These are phyloP conservation scores for Echinochloa phyllopogon DNA, from an alignment of 176 grass and related monocot genomes.

Conservation along the genomic window DNA sequence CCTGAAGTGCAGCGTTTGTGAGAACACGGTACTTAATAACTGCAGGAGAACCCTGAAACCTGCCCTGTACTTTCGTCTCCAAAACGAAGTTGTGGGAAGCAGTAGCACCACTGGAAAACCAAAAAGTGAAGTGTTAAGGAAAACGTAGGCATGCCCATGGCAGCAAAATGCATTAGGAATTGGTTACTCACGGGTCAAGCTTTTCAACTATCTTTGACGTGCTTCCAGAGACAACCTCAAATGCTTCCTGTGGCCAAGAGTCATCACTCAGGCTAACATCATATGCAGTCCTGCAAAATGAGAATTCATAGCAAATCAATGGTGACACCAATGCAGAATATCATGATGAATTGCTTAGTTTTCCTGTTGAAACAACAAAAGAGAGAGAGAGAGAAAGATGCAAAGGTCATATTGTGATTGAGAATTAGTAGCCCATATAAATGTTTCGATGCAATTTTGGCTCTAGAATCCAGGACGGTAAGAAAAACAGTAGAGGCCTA, in stretches of 20 bases:
- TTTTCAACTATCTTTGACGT: slow-evolving; percentile 64
- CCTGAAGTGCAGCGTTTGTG: slow-evolving; percentile 69
- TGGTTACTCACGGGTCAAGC: slow-evolving; percentile 65
- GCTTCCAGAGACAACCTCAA: slow-evolving; percentile 64
- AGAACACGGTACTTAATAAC: slow-evolving; percentile 70
- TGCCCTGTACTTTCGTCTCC: slow-evolving; percentile 70
- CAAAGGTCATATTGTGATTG: neutral
- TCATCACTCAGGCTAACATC: slow-evolving; percentile 76
- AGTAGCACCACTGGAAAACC: slow-evolving; percentile 55
- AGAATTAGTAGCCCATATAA: too few relatives aligned
- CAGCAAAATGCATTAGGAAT: neutral
- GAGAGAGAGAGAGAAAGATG: neutral
- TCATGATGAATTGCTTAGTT: neutral
- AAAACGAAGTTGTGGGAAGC: slow-evolving; percentile 71
- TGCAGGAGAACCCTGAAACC: slow-evolving; percentile 69
- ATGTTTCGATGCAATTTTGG: neutral
- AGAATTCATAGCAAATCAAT: neutral
- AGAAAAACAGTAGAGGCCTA: neutral
- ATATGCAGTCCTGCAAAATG: slow-evolving; percentile 65
- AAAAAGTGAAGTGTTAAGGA: neutral
- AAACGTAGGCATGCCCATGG: neutral
- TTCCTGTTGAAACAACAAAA: neutral
- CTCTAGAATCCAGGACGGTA: neutral
- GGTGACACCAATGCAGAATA: neutral
- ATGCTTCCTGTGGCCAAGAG: slow-evolving; percentile 69